Conservation (phyloP, 495 filamentous ascomycete genomes). For the Polyplosphaeria fusca region DNA sequence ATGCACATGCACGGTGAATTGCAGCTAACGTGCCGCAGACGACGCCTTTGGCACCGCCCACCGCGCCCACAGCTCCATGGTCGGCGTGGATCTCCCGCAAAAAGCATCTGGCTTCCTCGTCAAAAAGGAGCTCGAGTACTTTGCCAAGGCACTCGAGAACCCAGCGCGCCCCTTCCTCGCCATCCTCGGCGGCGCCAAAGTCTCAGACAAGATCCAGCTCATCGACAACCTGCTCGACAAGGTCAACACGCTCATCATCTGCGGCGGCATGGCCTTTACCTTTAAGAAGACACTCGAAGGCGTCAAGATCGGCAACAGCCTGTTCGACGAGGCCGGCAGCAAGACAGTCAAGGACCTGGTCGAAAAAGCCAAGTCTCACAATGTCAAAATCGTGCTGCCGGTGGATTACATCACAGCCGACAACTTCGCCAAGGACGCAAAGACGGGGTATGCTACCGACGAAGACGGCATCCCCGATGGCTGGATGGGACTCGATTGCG, state of each 20-base stretch:
- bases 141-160: constrained; percentile 91
- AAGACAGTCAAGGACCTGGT: constrained; percentile 86
- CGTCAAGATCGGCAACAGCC: constrained; percentile 83
- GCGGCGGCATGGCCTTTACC: constrained; percentile 98
- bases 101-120: constrained; percentile 97
- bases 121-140: constrained; percentile 99
- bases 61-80: constrained; percentile 98
- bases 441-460: constrained; percentile 78
- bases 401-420: constrained; percentile 94
- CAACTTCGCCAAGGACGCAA: constrained; percentile 86
- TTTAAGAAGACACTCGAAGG: constrained; percentile 97
- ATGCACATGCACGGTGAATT: not conserved
- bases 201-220: constrained; percentile 98
- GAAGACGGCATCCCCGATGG: constrained; percentile 88
- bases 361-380: constrained; percentile 94
- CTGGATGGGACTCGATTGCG: constrained; percentile 96
- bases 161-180: constrained; percentile 96
- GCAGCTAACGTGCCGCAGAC: constrained; percentile 52
- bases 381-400: constrained; percentile 89
- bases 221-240: constrained; percentile 98
- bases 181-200: constrained; percentile 96
- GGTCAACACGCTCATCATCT: constrained; percentile 94
- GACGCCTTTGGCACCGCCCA: constrained; percentile 99
- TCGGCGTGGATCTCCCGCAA: constrained; percentile 89
- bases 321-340: constrained; percentile 92